Evolutionary conservation across 169 alveolate genomes (phyloP).

Genomic region (Amoebophrya sp.): DNA sequence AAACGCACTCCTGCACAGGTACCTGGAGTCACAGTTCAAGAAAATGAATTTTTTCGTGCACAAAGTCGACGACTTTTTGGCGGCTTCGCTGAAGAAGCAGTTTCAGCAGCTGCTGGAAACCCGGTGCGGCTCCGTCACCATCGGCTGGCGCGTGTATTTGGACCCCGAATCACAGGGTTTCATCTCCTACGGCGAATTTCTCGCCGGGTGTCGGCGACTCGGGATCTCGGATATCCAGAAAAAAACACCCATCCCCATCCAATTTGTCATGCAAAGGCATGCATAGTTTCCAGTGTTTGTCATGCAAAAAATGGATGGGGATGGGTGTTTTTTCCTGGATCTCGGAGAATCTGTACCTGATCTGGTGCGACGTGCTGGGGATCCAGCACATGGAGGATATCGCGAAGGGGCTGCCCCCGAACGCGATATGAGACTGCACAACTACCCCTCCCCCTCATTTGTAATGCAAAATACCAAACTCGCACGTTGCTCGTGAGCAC

Average conservation of each 20-base stretch:
- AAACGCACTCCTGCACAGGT: no score
- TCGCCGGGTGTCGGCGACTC: not conserved
- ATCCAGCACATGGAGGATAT: not conserved
- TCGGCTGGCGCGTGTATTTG: slow-evolving; percentile 11
- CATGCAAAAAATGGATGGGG: no score
- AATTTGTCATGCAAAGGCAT: no score
- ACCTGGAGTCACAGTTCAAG: not conserved
- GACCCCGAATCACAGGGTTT: not conserved
- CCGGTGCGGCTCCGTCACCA: not conserved
- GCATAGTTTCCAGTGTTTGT: no score
- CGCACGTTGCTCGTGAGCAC: no score
- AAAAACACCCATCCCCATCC: no score
- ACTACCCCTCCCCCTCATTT: no score
- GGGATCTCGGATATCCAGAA: no score
- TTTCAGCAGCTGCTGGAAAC: not conserved
- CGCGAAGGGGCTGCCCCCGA: not conserved
- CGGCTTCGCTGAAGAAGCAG: not conserved
- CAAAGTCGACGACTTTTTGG: not conserved
- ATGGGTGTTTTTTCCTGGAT: no score
- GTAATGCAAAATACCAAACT: no score
- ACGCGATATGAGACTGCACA: no score
- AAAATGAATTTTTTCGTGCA: not conserved
- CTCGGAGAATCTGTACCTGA: not conserved
- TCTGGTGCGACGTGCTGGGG: not conserved
- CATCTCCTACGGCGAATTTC: not conserved